phyloP scores from a whole-genome alignment of 176 grass and related monocot genomes.

The Canna indica region DNA sequence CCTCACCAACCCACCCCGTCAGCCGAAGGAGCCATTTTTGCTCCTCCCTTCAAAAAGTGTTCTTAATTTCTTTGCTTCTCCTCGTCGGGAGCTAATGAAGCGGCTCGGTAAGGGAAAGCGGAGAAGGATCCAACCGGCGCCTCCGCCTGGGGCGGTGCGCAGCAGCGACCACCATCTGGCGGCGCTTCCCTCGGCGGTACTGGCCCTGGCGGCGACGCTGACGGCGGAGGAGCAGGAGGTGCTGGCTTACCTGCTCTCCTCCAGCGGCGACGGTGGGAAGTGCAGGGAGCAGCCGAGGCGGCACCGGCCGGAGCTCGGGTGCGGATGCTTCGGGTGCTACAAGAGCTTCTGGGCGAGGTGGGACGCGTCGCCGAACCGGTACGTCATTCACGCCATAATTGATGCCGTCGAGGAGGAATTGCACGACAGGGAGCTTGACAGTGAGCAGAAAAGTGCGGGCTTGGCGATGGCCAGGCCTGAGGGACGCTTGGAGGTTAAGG shows the following conservation, averaged over 20 bases:
- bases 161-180: not conserved
- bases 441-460: not conserved
- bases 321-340: slow-evolving; percentile 93
- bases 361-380: slow-evolving; percentile 84
- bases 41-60: not conserved
- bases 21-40: not conserved
- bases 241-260: slow-evolving; percentile 10
- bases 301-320: slow-evolving; percentile 63
- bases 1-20: not conserved
- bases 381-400: slow-evolving; percentile 81
- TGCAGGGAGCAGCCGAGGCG: slow-evolving; percentile 5
- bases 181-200: slow-evolving; percentile 1
- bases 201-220: slow-evolving; percentile 6
- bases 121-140: not conserved
- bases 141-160: not conserved
- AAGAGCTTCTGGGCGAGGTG: slow-evolving; percentile 94
- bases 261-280: not conserved
- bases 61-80: not conserved
- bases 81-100: not conserved
- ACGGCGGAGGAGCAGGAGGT: slow-evolving; percentile 8
- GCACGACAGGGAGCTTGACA: not conserved
- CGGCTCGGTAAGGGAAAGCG: not conserved
- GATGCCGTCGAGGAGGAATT: slow-evolving; percentile 60
- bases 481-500: not conserved
- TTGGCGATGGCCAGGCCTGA: slow-evolving; percentile 13